phyloP scores from a whole-genome alignment of 768 basidiomycete species.

The Suillus clintonianus region DNA sequence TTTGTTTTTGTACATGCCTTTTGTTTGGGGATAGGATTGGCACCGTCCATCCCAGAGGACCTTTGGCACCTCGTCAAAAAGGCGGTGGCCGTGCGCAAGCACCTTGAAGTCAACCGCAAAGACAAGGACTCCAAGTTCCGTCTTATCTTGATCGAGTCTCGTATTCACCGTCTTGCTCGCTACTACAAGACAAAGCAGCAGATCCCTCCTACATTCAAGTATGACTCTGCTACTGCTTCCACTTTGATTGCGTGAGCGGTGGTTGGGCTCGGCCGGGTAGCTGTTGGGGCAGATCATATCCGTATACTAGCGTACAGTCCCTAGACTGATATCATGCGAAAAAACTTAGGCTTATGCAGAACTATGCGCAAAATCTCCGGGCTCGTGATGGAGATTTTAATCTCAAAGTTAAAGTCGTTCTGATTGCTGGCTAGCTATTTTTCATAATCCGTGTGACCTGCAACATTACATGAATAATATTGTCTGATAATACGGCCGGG shows the following conservation, averaged over 20 bases:
- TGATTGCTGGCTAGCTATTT: not conserved
- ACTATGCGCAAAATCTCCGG: not conserved
- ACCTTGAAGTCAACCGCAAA: conserved; percentile 96
- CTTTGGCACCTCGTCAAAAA: conserved; percentile 99
- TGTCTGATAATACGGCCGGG: no score
- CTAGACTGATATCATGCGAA: not conserved
- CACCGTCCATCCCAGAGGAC: conserved; percentile 97
- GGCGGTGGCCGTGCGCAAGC: conserved; percentile 98
- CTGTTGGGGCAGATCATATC: not conserved
- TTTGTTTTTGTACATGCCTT: conserved; percentile 31
- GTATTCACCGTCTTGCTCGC: conserved; percentile 95
- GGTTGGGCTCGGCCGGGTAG: not conserved
- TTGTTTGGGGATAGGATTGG: conserved; percentile 82
- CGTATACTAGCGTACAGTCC: not conserved
- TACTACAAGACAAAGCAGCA: conserved; percentile 99
- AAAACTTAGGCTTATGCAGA: conserved; percentile 3
- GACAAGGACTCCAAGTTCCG: conserved; percentile 98
- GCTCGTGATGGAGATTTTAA: not conserved
- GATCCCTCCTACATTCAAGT: conserved; percentile 98
- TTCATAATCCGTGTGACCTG: no score
- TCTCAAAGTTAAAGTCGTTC: not conserved
- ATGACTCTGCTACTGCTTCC: conserved; percentile 93
- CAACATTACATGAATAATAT: no score
- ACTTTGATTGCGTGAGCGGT: conserved; percentile 75
- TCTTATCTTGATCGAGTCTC: conserved; percentile 97